A percentile compares a stretch with the other conserved stretches of the same genome.
Evolutionary conservation across 139 green algal genomes (phyloP).

Genomic region (Chlorella sorokiniana): DNA sequence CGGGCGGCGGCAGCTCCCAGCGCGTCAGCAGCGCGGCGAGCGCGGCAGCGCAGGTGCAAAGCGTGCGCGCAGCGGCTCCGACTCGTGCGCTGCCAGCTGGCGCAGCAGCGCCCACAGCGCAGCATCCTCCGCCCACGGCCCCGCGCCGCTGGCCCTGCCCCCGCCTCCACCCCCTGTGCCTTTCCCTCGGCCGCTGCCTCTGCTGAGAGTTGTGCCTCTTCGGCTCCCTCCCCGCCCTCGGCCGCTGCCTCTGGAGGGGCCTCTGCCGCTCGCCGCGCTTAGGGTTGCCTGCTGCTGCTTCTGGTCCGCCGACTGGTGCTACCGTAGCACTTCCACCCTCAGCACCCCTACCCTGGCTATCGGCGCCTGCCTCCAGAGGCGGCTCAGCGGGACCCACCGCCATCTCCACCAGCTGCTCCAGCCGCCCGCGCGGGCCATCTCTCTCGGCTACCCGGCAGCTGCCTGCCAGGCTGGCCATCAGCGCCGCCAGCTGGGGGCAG

Average conservation of each 20-base stretch:
- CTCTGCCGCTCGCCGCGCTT: neutral
- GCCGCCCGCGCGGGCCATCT: conserved; percentile 66
- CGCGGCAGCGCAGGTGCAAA: conserved; percentile 70
- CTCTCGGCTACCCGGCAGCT: conserved; percentile 77
- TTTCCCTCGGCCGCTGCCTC: neutral
- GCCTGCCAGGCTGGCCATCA: conserved; percentile 83
- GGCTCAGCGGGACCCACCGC: conserved; percentile 32
- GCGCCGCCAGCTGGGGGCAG: conserved; percentile 81
- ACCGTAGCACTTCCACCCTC: neutral
- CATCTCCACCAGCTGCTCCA: conserved; percentile 67
- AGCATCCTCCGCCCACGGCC: conserved; percentile 57
- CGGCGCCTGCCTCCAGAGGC: neutral
- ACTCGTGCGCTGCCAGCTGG: conserved; percentile 63
- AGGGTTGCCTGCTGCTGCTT: conserved; percentile 58
- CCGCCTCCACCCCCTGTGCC: no score
- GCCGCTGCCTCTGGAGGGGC: neutral
- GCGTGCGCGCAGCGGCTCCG: conserved; percentile 48
- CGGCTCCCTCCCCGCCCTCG: no score
- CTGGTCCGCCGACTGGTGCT: no score
- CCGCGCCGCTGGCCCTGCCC: no score
- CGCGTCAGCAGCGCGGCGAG: conserved; percentile 54
- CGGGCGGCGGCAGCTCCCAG: conserved; percentile 44
- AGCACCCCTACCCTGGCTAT: no score
- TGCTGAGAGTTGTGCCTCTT: neutral
- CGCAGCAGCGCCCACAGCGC: conserved; percentile 84